A percentile compares a stretch with the other conserved stretches of the same genome.
These are phyloP conservation scores for Ceratocystis huliohia DNA, from an alignment of 2,329 filamentous ascomycete species.

Conservation along the genomic window DNA sequence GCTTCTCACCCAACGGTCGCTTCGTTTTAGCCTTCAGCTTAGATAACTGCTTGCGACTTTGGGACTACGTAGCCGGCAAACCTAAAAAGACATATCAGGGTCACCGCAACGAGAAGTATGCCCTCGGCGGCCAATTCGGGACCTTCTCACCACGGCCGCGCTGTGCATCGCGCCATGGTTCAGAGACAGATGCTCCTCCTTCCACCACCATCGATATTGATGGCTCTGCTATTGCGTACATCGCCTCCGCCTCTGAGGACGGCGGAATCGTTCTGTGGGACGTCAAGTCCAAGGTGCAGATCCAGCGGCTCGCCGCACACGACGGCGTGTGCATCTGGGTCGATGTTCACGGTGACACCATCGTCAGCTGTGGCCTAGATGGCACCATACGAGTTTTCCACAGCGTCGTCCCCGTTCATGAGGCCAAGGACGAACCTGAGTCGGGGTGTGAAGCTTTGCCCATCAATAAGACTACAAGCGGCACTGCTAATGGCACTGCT, in stretches of 20 bases:
- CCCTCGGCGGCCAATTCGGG: constrained; percentile 74
- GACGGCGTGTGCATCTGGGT: constrained; percentile 55
- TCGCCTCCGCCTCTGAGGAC: constrained; percentile 77
- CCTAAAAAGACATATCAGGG: constrained; percentile 97
- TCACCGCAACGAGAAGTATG: constrained; percentile 72
- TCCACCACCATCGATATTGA: constrained; percentile 10
- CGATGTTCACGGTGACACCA: constrained; percentile 43
- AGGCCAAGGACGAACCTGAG: no score
- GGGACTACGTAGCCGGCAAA: constrained; percentile 85
- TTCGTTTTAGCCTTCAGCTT: constrained; percentile 86
- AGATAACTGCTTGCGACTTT: constrained; percentile 78
- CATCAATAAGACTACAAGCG: no score
- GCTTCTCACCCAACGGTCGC: constrained; percentile 87
- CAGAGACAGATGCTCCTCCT: constrained; percentile 20
- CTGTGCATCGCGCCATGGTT: constrained; percentile 16
- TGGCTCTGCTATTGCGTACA: constrained; percentile 39
- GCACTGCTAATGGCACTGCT: not conserved
- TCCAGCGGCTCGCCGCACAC: constrained; percentile 51
- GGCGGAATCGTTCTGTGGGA: constrained; percentile 82
- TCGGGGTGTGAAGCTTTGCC: not conserved
- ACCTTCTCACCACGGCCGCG: constrained; percentile 29
- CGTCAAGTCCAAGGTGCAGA: constrained; percentile 66
- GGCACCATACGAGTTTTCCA: constrained; percentile 40
- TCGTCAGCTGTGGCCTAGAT: constrained; percentile 47
- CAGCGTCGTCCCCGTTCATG: constrained; percentile 20